Evolutionary conservation across 139 green algal genomes (phyloP).

Genomic region (Auxenochlorella pyrenoidosa): DNA sequence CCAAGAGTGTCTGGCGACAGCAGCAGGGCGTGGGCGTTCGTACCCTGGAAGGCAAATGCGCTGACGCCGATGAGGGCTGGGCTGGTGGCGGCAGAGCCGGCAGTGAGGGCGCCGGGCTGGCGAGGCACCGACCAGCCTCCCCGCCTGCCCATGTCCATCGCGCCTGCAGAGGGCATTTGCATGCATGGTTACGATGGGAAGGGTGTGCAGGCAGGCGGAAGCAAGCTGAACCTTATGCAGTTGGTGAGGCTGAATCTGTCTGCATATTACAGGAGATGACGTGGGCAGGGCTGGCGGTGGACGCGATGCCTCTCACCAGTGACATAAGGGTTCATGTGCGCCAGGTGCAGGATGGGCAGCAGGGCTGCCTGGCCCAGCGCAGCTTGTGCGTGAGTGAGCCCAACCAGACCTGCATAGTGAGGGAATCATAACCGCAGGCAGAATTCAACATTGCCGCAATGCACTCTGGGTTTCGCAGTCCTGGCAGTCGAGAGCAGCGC

Average conservation of each 20-base stretch:
- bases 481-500: too few relatives aligned
- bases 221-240: too few relatives aligned
- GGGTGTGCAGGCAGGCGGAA: background rate
- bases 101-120: constrained; percentile 8
- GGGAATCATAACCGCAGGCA: too few relatives aligned
- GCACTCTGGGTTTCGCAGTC: too few relatives aligned
- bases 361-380: background rate
- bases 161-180: background rate
- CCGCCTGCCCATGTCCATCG: constrained; percentile 32
- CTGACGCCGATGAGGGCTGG: constrained; percentile 23
- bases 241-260: too few relatives aligned
- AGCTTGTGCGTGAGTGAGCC: constrained; percentile 38
- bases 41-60: constrained; percentile 59
- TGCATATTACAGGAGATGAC: too few relatives aligned
- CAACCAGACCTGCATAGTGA: constrained; percentile 44
- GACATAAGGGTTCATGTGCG: constrained; percentile 65
- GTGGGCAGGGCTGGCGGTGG: background rate
- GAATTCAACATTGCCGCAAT: too few relatives aligned
- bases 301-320: background rate
- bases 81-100: background rate
- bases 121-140: constrained; percentile 16
- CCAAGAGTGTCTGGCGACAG: background rate
- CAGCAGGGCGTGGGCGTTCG: constrained; percentile 50
- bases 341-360: constrained; percentile 68
- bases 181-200: background rate